Base-by-base conservation (phyloP, 768 basidiomycete genomes). In the Peribolospora baueri region DNA sequence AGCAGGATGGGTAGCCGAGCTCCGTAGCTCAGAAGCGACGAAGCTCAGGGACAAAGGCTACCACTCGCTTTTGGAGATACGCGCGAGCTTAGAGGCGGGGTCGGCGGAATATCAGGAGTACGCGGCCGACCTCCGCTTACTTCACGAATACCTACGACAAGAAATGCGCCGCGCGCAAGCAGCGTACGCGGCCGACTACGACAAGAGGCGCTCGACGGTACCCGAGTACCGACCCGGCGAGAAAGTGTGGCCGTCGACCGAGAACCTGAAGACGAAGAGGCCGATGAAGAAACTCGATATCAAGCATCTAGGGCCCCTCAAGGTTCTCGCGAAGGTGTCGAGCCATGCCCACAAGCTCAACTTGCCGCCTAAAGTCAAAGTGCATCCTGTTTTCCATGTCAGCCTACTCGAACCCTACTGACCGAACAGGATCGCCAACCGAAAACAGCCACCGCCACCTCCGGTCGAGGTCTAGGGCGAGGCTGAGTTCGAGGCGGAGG, bases 351-450 rank as follows among this genome's bases (percentile, higher is more conserved):
- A 67, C 55, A 56, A 61, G 8, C 66, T 71, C 38, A 13, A 57
- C 1, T 65, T 71, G 7, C 70, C 70, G 11, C 48, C 60, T 3
- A 63, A 64, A 37, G 59, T 72, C 37, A 59, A 58, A n/a, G 60
- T 72, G 9, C 68, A 71, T 43, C 70, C 69, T 36, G 67, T 71
- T 7, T 71, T 73, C 61, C 63, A 71, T 56, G 63, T 65, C 37
- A 70, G 67, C 5, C 68, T 59, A 4, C 58, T 66, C 1, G 25
- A 25, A 25, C 25, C 25, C 1, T 25, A 25, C 25, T 1, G 25
- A 25, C 25, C 1, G 25, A 25, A 25, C 25, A 25, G 1, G 25
- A 25, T 25, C 25, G 25, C 25, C 25, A 25, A 25, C 25, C 25
- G 25, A 1, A 25, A 25, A 1, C 48, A 25, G 7, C 61, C 48